phyloP scores from a whole-genome alignment of 78 protist genomes.

The Chrysochromulina tobinii region DNA sequence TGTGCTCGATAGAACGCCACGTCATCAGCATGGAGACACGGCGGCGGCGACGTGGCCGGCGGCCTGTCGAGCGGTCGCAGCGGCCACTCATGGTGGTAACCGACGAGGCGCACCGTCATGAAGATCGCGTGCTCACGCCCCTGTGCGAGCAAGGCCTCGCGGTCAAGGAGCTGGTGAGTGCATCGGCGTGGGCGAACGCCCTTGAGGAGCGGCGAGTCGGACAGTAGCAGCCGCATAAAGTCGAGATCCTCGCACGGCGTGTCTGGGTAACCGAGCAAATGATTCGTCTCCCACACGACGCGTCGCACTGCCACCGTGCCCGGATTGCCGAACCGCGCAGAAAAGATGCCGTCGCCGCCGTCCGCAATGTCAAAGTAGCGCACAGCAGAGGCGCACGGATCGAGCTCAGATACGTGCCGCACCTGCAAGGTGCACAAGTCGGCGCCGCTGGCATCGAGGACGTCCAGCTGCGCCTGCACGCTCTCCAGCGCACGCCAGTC shows the following conservation, averaged over 20 bases:
- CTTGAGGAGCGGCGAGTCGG: background rate
- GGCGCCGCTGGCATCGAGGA: background rate
- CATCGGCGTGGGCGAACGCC: background rate
- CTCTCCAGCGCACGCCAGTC: background rate
- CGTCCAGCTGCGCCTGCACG: background rate
- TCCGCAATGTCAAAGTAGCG: background rate
- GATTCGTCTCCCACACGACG: background rate
- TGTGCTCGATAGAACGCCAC: no score
- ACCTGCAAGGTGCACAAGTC: background rate
- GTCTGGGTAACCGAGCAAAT: background rate
- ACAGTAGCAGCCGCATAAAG: background rate
- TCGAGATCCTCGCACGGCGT: background rate
- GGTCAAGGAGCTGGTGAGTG: background rate
- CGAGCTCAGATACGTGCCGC: background rate
- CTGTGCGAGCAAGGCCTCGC: background rate
- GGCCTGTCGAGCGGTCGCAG: background rate
- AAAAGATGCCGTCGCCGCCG: background rate
- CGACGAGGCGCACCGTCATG: constrained; percentile 1
- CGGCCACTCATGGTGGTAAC: background rate
- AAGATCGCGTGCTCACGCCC: background rate
- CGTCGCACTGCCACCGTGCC: background rate
- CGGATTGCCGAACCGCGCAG: background rate
- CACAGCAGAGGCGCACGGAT: no score
- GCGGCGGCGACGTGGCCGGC: background rate
- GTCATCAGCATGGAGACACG: no score